Conservation (phyloP, 371 early-diverging fungal species). For the Umbelopsis sp. region DNA sequence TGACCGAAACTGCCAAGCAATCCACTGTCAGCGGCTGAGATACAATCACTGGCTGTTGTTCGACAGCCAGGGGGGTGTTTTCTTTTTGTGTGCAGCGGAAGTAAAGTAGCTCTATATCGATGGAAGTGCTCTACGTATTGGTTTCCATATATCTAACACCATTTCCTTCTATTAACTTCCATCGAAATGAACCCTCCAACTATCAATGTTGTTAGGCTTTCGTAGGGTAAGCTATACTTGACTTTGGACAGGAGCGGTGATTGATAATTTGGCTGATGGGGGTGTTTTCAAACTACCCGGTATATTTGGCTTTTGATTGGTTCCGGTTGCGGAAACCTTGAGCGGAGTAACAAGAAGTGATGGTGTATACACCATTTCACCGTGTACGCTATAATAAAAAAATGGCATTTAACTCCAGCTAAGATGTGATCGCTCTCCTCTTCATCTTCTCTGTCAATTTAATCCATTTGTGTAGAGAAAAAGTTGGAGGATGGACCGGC, state of each 20-base stretch:
- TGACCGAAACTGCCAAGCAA: neutral
- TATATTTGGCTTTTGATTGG: conserved; percentile 18
- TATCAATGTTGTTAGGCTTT: too few species aligned
- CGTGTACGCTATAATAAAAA: neutral
- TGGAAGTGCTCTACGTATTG: too few species aligned
- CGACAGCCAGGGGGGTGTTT: too few species aligned
- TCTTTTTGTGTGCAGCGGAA: too few species aligned
- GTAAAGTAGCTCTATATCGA: too few species aligned
- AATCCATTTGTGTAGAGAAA: neutral
- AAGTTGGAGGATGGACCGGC: neutral
- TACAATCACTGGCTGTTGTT: too few species aligned
- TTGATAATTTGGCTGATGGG: neutral
- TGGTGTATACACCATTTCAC: neutral
- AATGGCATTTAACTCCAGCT: neutral
- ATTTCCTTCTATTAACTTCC: too few species aligned
- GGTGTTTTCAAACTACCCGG: conserved; percentile 19
- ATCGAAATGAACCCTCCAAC: too few species aligned
- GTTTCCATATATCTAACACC: too few species aligned
- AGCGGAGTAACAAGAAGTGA: neutral
- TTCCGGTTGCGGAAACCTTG: conserved; percentile 19
- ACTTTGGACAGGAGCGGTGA: too few species aligned
- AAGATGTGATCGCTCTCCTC: neutral
- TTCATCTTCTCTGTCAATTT: neutral
- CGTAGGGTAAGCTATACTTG: too few species aligned
- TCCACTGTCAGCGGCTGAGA: too few species aligned